A percentile compares a stretch with the other conserved stretches of the same genome.
phyloP scores from a whole-genome alignment of 306 rosid species.

The Cicer cuneatum region DNA sequence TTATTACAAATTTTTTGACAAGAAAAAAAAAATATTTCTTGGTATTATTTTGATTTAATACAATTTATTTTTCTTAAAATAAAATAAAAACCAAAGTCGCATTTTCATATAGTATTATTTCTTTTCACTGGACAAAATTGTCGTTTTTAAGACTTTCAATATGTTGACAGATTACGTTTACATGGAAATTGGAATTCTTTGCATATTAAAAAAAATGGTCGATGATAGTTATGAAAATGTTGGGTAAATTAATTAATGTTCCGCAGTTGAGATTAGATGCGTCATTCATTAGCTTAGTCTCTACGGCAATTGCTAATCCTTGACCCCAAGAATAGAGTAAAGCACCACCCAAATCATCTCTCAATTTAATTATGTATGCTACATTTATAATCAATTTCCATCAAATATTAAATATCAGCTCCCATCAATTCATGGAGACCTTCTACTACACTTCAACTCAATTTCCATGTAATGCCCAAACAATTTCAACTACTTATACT shows the following conservation, averaged over 20 bases:
- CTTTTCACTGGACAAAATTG: background rate
- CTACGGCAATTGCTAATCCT: background rate
- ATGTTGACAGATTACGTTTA: background rate
- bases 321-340: background rate
- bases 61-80: background rate
- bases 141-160: background rate
- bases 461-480: constrained; percentile 8
- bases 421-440: constrained; percentile 9
- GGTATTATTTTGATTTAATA: too few relatives aligned
- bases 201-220: background rate
- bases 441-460: constrained; percentile 2
- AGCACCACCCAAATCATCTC: background rate
- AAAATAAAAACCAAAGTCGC: background rate
- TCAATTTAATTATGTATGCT: background rate
- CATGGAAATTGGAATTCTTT: background rate
- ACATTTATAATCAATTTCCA: background rate
- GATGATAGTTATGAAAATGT: background rate
- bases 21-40: too few relatives aligned
- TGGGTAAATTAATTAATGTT: background rate
- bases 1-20: too few relatives aligned
- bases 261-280: background rate
- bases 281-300: background rate
- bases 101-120: background rate
- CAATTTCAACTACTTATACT: constrained; percentile 7
- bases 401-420: background rate